phyloP scores from a whole-genome alignment of 148 eudicot species.

The Camellia japonica region DNA sequence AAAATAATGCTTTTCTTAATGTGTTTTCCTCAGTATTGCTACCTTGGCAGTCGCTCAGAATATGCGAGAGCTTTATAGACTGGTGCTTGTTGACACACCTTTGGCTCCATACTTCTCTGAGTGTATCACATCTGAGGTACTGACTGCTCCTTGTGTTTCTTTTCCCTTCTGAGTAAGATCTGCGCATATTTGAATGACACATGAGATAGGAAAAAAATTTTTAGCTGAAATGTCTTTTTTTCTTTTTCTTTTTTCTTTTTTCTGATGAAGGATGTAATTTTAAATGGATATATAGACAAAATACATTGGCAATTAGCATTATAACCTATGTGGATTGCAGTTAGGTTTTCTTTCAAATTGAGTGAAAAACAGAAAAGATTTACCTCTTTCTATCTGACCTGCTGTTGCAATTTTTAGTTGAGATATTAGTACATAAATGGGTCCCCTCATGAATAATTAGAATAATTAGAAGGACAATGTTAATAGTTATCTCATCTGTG shows the following conservation, averaged over 20 bases:
- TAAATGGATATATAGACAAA: background rate
- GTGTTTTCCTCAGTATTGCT: constrained; percentile 65
- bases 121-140: constrained; percentile 97
- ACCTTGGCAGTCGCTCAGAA: constrained; percentile 97
- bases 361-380: background rate
- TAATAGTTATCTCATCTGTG: background rate
- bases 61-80: constrained; percentile 89
- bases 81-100: constrained; percentile 98
- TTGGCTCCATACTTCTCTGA: constrained; percentile 98
- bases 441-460: background rate
- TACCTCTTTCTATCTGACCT: background rate
- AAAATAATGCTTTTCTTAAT: background rate
- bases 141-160: constrained; percentile 11
- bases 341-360: background rate
- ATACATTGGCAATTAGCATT: background rate
- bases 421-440: background rate
- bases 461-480: background rate
- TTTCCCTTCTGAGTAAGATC: constrained; percentile 2
- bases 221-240: background rate
- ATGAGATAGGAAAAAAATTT: background rate
- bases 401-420: background rate
- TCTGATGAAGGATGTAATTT: background rate
- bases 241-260: background rate
- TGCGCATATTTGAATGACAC: background rate
- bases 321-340: too few species aligned